These are phyloP conservation scores for Aureobasidium sp. DNA, from an alignment of 2,329 filamentous ascomycete species.

Conservation along the genomic window DNA sequence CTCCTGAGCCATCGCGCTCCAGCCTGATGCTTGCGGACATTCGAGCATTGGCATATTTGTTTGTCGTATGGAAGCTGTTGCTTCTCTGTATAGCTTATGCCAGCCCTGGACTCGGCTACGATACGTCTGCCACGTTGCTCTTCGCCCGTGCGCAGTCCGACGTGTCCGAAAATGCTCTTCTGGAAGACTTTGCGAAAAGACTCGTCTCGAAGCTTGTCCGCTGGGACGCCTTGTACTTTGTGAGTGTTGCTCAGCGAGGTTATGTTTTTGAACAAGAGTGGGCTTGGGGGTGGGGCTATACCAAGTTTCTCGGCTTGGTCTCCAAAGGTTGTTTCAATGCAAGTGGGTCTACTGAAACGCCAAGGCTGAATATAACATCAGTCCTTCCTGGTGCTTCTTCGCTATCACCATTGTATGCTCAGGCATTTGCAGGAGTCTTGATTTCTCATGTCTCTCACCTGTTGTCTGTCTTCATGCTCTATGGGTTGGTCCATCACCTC, in stretches of 20 bases:
- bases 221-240: slow-evolving; percentile 77
- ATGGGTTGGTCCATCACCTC: slow-evolving; percentile 53
- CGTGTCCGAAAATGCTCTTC: slow-evolving; percentile 13
- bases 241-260: slow-evolving; percentile 52
- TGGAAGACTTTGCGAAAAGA: background rate
- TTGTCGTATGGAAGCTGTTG: slow-evolving; percentile 57
- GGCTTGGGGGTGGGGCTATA: slow-evolving; percentile 61
- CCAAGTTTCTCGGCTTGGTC: slow-evolving; percentile 35
- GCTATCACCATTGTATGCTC: slow-evolving; percentile 20
- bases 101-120: slow-evolving; percentile 57
- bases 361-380: background rate
- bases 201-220: slow-evolving; percentile 51
- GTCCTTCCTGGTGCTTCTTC: slow-evolving; percentile 13
- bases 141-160: slow-evolving; percentile 26
- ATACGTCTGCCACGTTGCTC: slow-evolving; percentile 61
- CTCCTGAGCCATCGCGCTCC: background rate
- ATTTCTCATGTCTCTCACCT: slow-evolving; percentile 70
- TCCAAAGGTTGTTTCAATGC: slow-evolving; percentile 32
- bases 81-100: slow-evolving; percentile 53
- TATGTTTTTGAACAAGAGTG: slow-evolving; percentile 75
- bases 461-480: slow-evolving; percentile 62
- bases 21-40: slow-evolving; percentile 9
- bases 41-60: slow-evolving; percentile 31
- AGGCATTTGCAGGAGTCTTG: slow-evolving; percentile 49
- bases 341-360: slow-evolving; percentile 12